Conservation (phyloP, 2,329 filamentous ascomycete genomes). For the Trichothecium sympodiale region DNA sequence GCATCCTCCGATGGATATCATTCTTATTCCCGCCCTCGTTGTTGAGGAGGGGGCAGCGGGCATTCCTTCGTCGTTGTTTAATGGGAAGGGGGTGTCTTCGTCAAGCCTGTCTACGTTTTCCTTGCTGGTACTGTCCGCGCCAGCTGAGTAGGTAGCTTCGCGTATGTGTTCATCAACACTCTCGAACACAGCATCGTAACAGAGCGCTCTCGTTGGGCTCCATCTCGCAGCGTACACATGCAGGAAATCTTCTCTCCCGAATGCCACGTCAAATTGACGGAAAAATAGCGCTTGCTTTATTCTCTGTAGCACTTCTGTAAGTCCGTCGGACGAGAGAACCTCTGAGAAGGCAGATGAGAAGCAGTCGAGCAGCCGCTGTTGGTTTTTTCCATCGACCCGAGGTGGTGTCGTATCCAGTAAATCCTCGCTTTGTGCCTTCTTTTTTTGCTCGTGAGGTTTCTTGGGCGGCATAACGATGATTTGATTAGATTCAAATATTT, state of each 20-base stretch:
- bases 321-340: constrained; percentile 32
- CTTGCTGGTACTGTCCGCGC: neutral
- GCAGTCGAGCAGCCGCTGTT: constrained; percentile 62
- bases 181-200: constrained; percentile 54
- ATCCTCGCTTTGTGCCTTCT: constrained; percentile 1
- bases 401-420: neutral
- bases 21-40: constrained; percentile 15
- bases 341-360: constrained; percentile 56
- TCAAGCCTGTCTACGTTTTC: too few relatives aligned
- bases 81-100: too few relatives aligned
- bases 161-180: constrained; percentile 23
- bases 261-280: constrained; percentile 73
- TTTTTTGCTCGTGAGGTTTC: neutral
- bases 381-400: constrained; percentile 18
- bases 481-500: too few relatives aligned
- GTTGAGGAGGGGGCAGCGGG: constrained; percentile 1
- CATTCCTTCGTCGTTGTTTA: too few relatives aligned
- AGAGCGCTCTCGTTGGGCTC: constrained; percentile 78
- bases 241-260: constrained; percentile 59
- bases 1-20: constrained; percentile 44
- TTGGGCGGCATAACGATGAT: neutral
- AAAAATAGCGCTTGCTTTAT: constrained; percentile 80
- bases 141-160: constrained; percentile 11
- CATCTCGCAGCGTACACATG: constrained; percentile 81
- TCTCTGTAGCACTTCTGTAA: constrained; percentile 55